Evolutionary conservation across 495 filamentous ascomycete species (phyloP), one percentile per base, ranked within the genome.

Genomic region (Penicillium silybi): DNA sequence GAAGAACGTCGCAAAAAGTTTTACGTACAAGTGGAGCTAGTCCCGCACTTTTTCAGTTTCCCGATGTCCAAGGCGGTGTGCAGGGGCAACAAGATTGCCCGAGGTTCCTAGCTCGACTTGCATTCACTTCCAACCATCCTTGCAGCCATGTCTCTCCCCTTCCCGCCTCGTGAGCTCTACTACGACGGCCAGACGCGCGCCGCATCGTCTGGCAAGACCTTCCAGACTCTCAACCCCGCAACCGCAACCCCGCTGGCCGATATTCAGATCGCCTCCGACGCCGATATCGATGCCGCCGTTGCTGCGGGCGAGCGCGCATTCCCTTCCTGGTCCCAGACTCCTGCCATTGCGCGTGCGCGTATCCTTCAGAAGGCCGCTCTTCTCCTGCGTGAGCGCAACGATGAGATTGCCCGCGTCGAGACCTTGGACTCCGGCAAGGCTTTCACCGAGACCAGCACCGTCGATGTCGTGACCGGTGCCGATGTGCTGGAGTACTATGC

Each of bases 401-500:
- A 90, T 58, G 79, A 80, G 44, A 85, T 90, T 27, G 87, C 87
- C 19, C 74, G 67, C 26, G 64, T 84, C 23, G 87, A 90, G 66
- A 87, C 86, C 0, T 68, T 80, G 43, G 87, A 90, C 63, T 89
- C 87, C 3, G 87, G 87, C 48, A 90, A 89, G 61, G 80, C 87
- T 0, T 88, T 77, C 56, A 84, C 80, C 1, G 87, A 90, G 66
- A 90, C 87, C 20, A 85, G 83, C 53, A 82, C 84, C 1, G 86
- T 90, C 13, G 87, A 90, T 62, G 78, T 90, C 5, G 72, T 83
- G 22, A 88, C 85, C 2, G 87, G 87, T 26, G 85, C 86, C 3
- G 87, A 91, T 68, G 84, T 87, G 17, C 68, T 90, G 35, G 87
- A 90, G 57, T 90, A 87, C 70, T 90, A 85, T 64, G 86, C 86